phyloP scores from a whole-genome alignment of 305 asterid genomes.

The Fraxinus latifolia region DNA sequence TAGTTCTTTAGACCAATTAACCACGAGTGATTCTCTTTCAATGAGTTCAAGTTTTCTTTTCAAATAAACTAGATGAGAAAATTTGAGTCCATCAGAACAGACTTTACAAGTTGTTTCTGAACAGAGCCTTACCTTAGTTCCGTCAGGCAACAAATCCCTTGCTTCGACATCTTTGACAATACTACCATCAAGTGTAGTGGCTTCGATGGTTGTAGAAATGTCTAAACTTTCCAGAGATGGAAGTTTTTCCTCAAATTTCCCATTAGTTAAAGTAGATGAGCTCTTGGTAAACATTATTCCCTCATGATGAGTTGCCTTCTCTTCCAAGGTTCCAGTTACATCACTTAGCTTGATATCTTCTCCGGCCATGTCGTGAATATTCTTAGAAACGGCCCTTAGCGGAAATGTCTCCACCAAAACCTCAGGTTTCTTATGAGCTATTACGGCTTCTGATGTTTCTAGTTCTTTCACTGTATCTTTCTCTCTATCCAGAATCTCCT shows the following conservation, averaged over 20 bases:
- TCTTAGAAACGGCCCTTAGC: constrained; percentile 42
- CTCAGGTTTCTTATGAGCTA: constrained; percentile 30
- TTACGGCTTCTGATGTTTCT: constrained; percentile 31
- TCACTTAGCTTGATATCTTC: constrained; percentile 29
- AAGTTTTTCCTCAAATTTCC: constrained; percentile 25
- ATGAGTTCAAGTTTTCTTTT: not conserved
- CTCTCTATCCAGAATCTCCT: constrained; percentile 29
- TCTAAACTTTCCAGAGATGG: constrained; percentile 26
- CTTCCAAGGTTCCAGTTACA: constrained; percentile 28
- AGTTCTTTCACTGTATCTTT: constrained; percentile 29
- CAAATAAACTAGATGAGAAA: not conserved
- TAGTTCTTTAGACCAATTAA: not conserved
- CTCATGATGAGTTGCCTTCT: constrained; percentile 27
- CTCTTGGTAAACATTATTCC: constrained; percentile 16
- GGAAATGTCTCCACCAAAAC: constrained; percentile 80
- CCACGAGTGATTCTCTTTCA: not conserved
- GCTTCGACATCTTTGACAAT: constrained; percentile 25
- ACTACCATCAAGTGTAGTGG: constrained; percentile 8
- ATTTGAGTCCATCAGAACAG: not conserved
- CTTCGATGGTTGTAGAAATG: constrained; percentile 13
- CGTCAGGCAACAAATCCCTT: constrained; percentile 29
- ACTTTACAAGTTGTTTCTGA: not conserved
- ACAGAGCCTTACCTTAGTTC: constrained; percentile 31
- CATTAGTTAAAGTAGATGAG: constrained; percentile 13
- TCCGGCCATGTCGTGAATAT: constrained; percentile 31